Evolutionary conservation across 2,329 filamentous ascomycete genomes (phyloP).

Genomic region (Cordyceps farinosa): DNA sequence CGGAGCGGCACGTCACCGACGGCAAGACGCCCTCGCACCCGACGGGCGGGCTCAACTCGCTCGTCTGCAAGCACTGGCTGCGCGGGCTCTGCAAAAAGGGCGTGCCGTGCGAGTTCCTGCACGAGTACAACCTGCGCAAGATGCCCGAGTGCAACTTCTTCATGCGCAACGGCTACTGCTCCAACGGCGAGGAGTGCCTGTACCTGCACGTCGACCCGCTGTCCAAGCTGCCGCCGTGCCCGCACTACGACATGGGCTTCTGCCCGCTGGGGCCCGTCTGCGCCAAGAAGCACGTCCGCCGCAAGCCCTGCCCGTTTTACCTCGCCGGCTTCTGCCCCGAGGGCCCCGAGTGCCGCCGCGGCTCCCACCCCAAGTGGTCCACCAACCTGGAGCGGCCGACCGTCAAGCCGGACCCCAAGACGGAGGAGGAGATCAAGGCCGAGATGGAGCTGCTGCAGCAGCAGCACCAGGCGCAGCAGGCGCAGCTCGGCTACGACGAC

Average conservation of each 20-base stretch:
- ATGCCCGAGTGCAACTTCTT: constrained; percentile 99
- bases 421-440: constrained; percentile 43
- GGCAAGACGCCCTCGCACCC: constrained; percentile 29
- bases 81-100: constrained; percentile 97
- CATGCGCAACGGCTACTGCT: constrained; percentile 88
- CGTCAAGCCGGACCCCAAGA: constrained; percentile 60
- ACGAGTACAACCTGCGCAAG: constrained; percentile 96
- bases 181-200: constrained; percentile 93
- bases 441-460: constrained; percentile 36
- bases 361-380: constrained; percentile 80
- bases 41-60: constrained; percentile 64
- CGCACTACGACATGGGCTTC: constrained; percentile 92
- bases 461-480: constrained; percentile 33
- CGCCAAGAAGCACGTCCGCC: constrained; percentile 82
- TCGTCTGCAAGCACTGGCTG: constrained; percentile 99
- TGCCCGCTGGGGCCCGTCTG: constrained; percentile 86
- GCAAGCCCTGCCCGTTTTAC: constrained; percentile 78
- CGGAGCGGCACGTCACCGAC: constrained; percentile 70
- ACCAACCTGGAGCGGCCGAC: constrained; percentile 72
- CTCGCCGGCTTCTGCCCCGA: constrained; percentile 94
- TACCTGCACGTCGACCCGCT: constrained; percentile 87
- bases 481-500: constrained; percentile 34
- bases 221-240: constrained; percentile 73
- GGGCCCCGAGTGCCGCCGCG: constrained; percentile 67
- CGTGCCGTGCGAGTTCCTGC: constrained; percentile 92